A percentile compares a stretch with the other conserved stretches of the same genome.
These are phyloP conservation scores for Podila epicladia DNA, from an alignment of 192 early-diverging fungal genomes.

Conservation along the genomic window DNA sequence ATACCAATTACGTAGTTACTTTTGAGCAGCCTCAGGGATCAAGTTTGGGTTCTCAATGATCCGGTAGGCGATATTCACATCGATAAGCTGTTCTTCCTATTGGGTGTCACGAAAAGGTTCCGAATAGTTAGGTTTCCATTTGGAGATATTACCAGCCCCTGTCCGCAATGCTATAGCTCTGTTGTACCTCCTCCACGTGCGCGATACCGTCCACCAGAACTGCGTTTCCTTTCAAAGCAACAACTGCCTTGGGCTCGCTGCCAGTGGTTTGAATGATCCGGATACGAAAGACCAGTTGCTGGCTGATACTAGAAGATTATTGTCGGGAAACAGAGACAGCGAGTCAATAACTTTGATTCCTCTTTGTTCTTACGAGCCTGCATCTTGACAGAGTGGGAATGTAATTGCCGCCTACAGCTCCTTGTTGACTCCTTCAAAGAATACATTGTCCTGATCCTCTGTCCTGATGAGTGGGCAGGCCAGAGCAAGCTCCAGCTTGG, in stretches of 20 bases:
- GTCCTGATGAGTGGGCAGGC: conserved; percentile 1
- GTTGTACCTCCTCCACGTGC: conserved; percentile 25
- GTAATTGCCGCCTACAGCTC: conserved; percentile 19
- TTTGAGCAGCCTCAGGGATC: conserved; percentile 23
- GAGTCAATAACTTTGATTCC: neutral
- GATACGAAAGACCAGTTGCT: conserved; percentile 38
- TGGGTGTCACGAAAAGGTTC: no score
- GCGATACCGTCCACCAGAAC: conserved; percentile 41
- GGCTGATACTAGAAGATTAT: conserved; percentile 18
- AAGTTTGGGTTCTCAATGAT: conserved; percentile 31
- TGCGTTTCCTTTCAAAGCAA: conserved; percentile 47
- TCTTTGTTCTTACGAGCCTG: no score
- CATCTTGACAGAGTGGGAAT: neutral
- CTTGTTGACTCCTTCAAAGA: conserved; percentile 35
- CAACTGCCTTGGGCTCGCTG: conserved; percentile 24
- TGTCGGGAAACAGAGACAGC: neutral
- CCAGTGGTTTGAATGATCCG: conserved; percentile 35
- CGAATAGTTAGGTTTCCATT: no score
- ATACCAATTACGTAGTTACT: neutral
- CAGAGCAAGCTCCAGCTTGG: conserved; percentile 24
- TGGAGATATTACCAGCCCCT: no score
- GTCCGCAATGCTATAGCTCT: no score
- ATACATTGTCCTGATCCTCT: conserved; percentile 50
- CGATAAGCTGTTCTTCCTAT: conserved; percentile 33
- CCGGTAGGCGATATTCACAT: conserved; percentile 13